These are phyloP conservation scores for Prunus fruticosa DNA, from an alignment of 306 rosid species.

Conservation along the genomic window DNA sequence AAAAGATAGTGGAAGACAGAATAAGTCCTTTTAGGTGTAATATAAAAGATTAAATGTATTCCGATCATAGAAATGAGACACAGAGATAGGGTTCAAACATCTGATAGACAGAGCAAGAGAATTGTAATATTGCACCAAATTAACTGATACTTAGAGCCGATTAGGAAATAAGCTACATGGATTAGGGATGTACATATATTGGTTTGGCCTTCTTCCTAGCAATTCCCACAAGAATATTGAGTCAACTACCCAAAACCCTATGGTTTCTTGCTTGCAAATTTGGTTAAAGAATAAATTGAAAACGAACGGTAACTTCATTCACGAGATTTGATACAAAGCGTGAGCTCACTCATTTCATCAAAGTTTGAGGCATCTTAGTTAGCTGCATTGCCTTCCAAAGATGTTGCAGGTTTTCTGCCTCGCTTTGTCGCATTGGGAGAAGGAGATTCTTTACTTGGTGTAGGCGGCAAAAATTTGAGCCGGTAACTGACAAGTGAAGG, in stretches of 20 bases:
- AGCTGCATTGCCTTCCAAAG: constrained; percentile 22
- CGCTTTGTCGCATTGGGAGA: constrained; percentile 26
- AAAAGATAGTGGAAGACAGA: too few relatives aligned
- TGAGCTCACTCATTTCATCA: neutral
- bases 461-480: constrained; percentile 54
- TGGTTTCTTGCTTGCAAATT: neutral
- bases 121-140: neutral
- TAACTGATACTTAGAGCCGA: neutral
- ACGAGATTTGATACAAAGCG: neutral
- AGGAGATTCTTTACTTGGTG: constrained; percentile 25
- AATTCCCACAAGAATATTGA: constrained; percentile 9
- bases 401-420: constrained; percentile 26
- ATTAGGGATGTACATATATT: neutral
- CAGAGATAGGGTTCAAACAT: neutral
- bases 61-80: neutral
- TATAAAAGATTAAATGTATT: neutral
- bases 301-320: neutral
- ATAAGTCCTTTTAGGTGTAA: too few relatives aligned
- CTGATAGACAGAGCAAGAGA: neutral
- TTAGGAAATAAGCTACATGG: constrained; percentile 14
- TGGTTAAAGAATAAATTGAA: neutral
- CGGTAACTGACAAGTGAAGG: constrained; percentile 75
- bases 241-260: constrained; percentile 28
- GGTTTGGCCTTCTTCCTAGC: constrained; percentile 15
- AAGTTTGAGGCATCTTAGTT: constrained; percentile 27